These are phyloP conservation scores for Biscogniauxia marginata DNA, from an alignment of 2,329 filamentous ascomycete genomes.

Conservation along the genomic window DNA sequence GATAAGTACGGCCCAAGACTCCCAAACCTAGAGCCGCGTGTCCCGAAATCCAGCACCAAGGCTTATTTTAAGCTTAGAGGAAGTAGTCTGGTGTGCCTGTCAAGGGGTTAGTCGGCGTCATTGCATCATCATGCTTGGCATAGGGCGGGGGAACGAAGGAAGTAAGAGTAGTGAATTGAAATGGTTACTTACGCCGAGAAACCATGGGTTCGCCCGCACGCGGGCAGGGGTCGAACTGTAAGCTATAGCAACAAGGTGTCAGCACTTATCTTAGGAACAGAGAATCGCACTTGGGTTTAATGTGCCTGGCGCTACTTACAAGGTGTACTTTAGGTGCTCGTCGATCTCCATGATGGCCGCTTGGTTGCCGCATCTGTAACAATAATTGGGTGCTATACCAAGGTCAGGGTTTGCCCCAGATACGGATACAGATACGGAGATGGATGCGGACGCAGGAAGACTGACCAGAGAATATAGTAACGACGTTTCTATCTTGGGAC, in stretches of 20 bases:
- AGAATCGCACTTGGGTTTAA: not conserved
- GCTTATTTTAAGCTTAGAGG: constrained; percentile 59
- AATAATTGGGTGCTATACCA: constrained; percentile 77
- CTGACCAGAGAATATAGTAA: constrained; percentile 95
- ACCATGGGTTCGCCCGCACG: constrained; percentile 98
- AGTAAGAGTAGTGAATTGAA: not conserved
- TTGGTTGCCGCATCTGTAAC: constrained; percentile 98
- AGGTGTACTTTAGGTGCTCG: constrained; percentile 98
- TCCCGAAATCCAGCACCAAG: constrained; percentile 10
- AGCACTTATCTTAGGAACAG: constrained; percentile 10
- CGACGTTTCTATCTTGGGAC: constrained; percentile 97
- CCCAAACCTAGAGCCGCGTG: constrained; percentile 18
- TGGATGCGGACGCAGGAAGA: constrained; percentile 11
- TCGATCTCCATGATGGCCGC: constrained; percentile 99
- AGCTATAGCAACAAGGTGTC: constrained; percentile 50
- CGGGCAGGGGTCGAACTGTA: constrained; percentile 98
- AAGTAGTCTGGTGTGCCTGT: constrained; percentile 93
- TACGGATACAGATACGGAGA: not conserved
- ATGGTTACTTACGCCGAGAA: constrained; percentile 67
- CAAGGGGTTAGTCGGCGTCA: constrained; percentile 19
- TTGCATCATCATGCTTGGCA: not conserved
- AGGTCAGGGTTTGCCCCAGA: constrained; percentile 7
- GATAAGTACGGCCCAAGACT: constrained; percentile 7
- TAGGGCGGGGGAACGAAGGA: constrained; percentile 26
- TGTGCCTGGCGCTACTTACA: constrained; percentile 62